Base-by-base conservation (phyloP, 169 alveolate species). In the Toxoplasma gondii region DNA sequence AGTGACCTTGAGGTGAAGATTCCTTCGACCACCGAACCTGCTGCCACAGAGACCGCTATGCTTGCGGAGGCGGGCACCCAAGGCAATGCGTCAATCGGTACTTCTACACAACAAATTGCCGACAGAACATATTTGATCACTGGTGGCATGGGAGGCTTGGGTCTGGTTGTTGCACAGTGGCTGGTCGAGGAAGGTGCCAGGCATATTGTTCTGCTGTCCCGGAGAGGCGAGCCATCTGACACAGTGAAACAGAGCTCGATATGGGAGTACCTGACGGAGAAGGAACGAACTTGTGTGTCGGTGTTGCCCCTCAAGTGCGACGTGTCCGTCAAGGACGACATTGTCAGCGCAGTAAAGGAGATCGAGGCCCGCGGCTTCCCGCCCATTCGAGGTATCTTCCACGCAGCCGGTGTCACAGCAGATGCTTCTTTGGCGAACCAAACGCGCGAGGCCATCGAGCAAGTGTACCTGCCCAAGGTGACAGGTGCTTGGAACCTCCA, bases 401-500 rank as follows among this genome's bases (percentile, higher is more conserved):
- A 93, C 24, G 88, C 92, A 9, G 88, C 91, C 39, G 98, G 97
- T 10, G 96, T 96, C 90, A 78, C 95, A 36, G 94, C 80, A 39
- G 98, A 96, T 84, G 96, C 94, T 12, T 91, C 91, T 2, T 91
- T 96, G 53, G 67, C 92, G 9, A 88, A 86, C 44, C 97, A 94
- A 54, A 94, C 95, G 54, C 81, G 70, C n/a, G 93, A 90, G 41
- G 41, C 95, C n/a, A 88, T 96, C 41, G 95, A 93, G 87, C 91
- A 94, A 86, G 97, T 95, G 7, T 96, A 95, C 81, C 74, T 31
- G 24, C 97, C 98, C 2, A 96, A 96, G 96, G 97, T 95, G 70
- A 78, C 94, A 81, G 98, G 98, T 67, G 98, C 98, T 10, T 96
- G 97, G 97, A 94, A 96, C 81, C 67, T 96, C 70, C 98, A 96